Evolutionary conservation across 2,329 filamentous ascomycete species (phyloP).

Genomic region (Diaporthe ampelina): DNA sequence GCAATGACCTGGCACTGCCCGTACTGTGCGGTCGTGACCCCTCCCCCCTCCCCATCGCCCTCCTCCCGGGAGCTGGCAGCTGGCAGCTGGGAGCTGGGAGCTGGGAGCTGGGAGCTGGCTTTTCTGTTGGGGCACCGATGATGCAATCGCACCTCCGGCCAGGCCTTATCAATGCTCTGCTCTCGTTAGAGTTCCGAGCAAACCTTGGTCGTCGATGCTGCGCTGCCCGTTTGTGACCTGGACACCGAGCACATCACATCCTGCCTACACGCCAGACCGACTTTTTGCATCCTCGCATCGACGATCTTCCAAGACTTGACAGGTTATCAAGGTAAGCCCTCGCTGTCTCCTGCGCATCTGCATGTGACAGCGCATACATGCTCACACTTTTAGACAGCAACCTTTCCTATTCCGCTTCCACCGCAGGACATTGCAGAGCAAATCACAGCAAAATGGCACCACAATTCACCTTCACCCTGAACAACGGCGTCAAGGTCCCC

Average conservation of each 20-base stretch:
- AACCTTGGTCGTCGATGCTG: constrained; percentile 3
- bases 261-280: constrained; percentile 33
- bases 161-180: constrained; percentile 35
- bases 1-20: constrained; percentile 30
- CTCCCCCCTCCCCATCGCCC: background rate
- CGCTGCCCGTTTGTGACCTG: constrained; percentile 6
- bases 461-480: constrained; percentile 57
- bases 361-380: constrained; percentile 33
- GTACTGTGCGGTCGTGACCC: constrained; percentile 8
- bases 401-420: background rate
- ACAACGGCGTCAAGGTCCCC: constrained; percentile 70
- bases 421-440: background rate
- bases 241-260: constrained; percentile 7
- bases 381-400: constrained; percentile 19
- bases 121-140: constrained; percentile 33
- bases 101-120: constrained; percentile 1
- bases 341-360: constrained; percentile 21
- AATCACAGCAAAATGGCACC: constrained; percentile 42
- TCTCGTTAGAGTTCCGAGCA: constrained; percentile 35
- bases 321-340: constrained; percentile 22
- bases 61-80: no score
- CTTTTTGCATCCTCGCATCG: constrained; percentile 37
- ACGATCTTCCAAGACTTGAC: constrained; percentile 43
- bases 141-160: constrained; percentile 37
- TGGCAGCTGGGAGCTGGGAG: no score